A percentile compares a stretch with the other conserved stretches of the same genome.
These are phyloP conservation scores for Diaporthe destruens DNA, from an alignment of 2,329 filamentous ascomycete genomes.

Conservation along the genomic window DNA sequence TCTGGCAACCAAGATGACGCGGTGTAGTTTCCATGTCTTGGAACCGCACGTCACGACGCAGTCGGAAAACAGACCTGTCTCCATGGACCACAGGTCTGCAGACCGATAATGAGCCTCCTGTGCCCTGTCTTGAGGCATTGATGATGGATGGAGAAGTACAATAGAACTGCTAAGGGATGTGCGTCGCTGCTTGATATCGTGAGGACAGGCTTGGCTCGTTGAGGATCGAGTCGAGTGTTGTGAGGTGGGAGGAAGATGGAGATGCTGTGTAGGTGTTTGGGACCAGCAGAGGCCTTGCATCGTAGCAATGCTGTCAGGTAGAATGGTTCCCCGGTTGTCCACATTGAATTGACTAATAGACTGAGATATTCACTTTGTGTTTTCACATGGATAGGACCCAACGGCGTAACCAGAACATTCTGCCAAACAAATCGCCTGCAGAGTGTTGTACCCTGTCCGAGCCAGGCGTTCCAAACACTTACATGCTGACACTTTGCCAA, in stretches of 20 bases:
- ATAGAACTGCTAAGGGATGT: accelerated
- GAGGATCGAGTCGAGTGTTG: background rate
- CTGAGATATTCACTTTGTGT: background rate
- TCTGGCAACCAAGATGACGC: background rate
- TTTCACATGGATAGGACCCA: background rate
- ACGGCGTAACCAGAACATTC: too few relatives aligned
- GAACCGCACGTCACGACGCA: background rate
- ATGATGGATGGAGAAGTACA: background rate
- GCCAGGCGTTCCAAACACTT: background rate
- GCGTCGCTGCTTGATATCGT: background rate
- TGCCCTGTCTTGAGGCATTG: background rate
- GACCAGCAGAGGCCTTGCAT: background rate
- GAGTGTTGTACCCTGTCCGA: background rate
- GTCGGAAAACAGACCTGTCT: background rate
- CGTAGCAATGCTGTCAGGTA: background rate
- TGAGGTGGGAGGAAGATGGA: background rate
- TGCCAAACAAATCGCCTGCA: background rate
- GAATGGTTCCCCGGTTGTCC: too few relatives aligned
- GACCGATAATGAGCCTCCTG: background rate
- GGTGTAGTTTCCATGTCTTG: background rate
- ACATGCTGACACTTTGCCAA: background rate
- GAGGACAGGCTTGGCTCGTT: background rate
- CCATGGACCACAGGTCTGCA: background rate
- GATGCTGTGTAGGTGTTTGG: background rate
- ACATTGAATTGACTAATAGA: background rate